phyloP scores from a whole-genome alignment of 768 basidiomycete species.

The Gloeostereum incarnatum region DNA sequence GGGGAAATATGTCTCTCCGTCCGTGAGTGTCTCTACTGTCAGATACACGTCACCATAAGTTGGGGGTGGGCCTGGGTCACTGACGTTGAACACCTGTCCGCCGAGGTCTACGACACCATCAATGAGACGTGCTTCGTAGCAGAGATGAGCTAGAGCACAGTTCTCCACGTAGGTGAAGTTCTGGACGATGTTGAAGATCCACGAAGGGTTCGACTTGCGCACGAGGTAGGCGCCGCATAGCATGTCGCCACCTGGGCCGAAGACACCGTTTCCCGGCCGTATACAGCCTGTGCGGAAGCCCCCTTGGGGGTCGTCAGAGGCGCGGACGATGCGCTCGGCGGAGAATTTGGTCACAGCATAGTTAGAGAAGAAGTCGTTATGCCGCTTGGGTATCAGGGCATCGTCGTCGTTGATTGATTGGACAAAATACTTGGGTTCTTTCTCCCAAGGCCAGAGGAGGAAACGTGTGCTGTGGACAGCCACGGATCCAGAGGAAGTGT shows the following conservation, averaged over 20 bases:
- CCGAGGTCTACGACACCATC: slow-evolving; percentile 53
- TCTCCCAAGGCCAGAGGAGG: slow-evolving; percentile 73
- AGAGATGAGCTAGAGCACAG: slow-evolving; percentile 59
- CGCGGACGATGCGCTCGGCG: slow-evolving; percentile 42
- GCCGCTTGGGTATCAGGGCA: slow-evolving; percentile 34
- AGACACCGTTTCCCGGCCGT: slow-evolving; percentile 73
- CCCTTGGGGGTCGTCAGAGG: slow-evolving; percentile 21
- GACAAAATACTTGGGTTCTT: slow-evolving; percentile 41
- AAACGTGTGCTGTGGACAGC: slow-evolving; percentile 48
- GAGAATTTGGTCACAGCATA: slow-evolving; percentile 59
- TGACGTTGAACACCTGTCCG: slow-evolving; percentile 58
- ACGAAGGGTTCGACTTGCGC: slow-evolving; percentile 51
- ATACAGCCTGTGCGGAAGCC: slow-evolving; percentile 60
- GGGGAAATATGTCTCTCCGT: slow-evolving; percentile 49
- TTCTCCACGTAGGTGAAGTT: slow-evolving; percentile 74
- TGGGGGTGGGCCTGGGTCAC: slow-evolving; percentile 54
- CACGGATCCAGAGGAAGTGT: slow-evolving; percentile 69
- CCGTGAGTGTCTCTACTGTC: slow-evolving; percentile 42
- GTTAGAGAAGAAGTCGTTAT: slow-evolving; percentile 67
- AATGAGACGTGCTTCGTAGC: slow-evolving; percentile 63
- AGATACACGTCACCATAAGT: slow-evolving; percentile 58
- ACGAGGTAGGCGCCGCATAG: slow-evolving; percentile 55
- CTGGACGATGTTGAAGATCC: slow-evolving; percentile 48
- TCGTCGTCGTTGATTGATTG: slow-evolving; percentile 63
- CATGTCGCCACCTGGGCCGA: slow-evolving; percentile 69